Evolutionary conservation across 2,329 filamentous ascomycete species (phyloP).

Genomic region (Neonectria ditissima): DNA sequence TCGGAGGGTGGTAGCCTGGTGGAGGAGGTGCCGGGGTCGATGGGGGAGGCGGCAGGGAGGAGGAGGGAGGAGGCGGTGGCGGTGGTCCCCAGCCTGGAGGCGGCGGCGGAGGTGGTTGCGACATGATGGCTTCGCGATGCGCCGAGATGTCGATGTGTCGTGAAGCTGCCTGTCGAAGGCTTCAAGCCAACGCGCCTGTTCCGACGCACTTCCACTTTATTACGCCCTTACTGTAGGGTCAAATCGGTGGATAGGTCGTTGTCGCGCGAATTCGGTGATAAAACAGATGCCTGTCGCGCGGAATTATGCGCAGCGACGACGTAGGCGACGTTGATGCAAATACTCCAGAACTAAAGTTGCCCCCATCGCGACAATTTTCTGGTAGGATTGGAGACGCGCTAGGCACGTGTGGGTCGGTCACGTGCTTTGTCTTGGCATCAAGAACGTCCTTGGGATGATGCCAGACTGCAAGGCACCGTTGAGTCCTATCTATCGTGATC

Average conservation of each 20-base stretch:
- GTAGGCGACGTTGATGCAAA: conserved; percentile 45
- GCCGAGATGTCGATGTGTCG: conserved; percentile 38
- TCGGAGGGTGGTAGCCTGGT: conserved; percentile 83
- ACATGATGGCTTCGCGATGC: conserved; percentile 58
- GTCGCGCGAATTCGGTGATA: conserved; percentile 33
- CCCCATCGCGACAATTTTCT: conserved; percentile 53
- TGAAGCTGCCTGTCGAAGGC: conserved; percentile 46
- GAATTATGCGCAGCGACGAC: conserved; percentile 46
- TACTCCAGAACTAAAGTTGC: conserved; percentile 38
- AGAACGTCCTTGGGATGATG: neutral
- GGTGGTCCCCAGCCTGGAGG: conserved; percentile 72
- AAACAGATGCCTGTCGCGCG: conserved; percentile 46
- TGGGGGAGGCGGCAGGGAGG: conserved; percentile 68
- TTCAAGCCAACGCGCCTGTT: conserved; percentile 53
- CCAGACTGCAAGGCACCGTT: neutral
- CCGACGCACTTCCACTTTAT: conserved; percentile 46
- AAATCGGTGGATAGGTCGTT: neutral
- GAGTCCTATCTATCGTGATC: neutral
- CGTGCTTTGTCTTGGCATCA: conserved; percentile 36
- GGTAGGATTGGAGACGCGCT: conserved; percentile 41
- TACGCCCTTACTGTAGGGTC: conserved; percentile 28
- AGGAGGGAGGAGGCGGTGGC: conserved; percentile 66
- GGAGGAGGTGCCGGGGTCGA: conserved; percentile 77
- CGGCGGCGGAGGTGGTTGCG: conserved; percentile 66
- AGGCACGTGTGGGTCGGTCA: conserved; percentile 39